Conservation (phyloP, 306 rosid genomes). For the Vachellia pachyceras region DNA sequence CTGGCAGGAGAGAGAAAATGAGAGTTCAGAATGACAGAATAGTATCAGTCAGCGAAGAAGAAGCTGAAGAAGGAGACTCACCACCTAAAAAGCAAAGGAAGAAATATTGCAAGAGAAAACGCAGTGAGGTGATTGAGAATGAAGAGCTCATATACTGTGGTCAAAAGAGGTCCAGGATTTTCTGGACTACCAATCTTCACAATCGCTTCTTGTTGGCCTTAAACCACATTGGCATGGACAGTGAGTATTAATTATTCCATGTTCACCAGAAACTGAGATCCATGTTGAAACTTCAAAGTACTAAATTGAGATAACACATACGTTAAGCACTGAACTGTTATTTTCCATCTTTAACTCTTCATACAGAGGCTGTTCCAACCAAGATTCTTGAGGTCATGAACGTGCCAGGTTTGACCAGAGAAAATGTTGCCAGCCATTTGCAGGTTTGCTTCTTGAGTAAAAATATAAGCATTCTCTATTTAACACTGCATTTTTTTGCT, state of each 20-base stretch:
- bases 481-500: not conserved
- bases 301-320: not conserved
- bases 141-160: not conserved
- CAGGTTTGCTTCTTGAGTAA: slow-evolving; percentile 53
- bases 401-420: slow-evolving; percentile 62
- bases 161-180: slow-evolving; percentile 57
- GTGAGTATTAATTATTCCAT: slow-evolving; percentile 49
- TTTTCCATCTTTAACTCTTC: not conserved
- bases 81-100: not conserved
- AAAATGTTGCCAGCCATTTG: slow-evolving; percentile 74
- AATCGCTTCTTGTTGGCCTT: slow-evolving; percentile 63
- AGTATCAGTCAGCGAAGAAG: not conserved
- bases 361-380: slow-evolving; percentile 68
- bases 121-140: not conserved
- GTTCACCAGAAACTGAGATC: not conserved
- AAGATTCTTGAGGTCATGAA: slow-evolving; percentile 66
- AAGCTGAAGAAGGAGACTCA: slow-evolving; percentile 13
- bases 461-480: not conserved
- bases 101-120: slow-evolving; percentile 35
- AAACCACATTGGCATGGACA: slow-evolving; percentile 59
- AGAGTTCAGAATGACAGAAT: slow-evolving; percentile 6
- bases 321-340: not conserved
- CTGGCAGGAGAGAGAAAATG: slow-evolving; percentile 40
- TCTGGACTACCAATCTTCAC: slow-evolving; percentile 76
- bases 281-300: not conserved